A percentile compares a stretch with the other conserved stretches of the same genome.
Conservation (phyloP, 768 basidiomycete species). For the Collybiopsis confluens region DNA sequence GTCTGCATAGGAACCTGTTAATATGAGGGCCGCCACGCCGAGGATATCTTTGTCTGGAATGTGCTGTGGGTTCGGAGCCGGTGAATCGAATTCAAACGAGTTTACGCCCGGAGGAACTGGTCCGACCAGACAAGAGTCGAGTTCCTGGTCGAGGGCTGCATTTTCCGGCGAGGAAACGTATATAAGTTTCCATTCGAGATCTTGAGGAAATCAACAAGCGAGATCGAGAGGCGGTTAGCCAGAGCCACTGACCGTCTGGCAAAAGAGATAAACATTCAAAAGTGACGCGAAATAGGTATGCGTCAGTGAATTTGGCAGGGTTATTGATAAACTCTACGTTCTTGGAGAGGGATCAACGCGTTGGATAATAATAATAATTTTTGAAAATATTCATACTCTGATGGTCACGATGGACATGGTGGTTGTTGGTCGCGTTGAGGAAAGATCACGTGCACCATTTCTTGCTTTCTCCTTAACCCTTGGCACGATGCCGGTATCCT, state of each 20-base stretch:
- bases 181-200: constrained; percentile 97
- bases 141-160: constrained; percentile 91
- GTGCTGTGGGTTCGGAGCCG: constrained; percentile 75
- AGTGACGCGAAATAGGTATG: constrained; percentile 90
- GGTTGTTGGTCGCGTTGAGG: background rate
- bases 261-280: constrained; percentile 95
- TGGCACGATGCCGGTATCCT: too few relatives aligned
- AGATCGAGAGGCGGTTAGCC: constrained; percentile 12
- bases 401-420: constrained; percentile 66
- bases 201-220: constrained; percentile 33
- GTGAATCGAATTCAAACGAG: constrained; percentile 93
- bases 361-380: background rate
- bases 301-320: constrained; percentile 86
- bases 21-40: constrained; percentile 94
- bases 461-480: too few relatives aligned
- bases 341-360: constrained; percentile 29
- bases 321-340: constrained; percentile 91
- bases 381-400: constrained; percentile 37
- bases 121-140: constrained; percentile 96
- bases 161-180: constrained; percentile 94
- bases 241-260: constrained; percentile 60
- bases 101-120: constrained; percentile 97
- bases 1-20: constrained; percentile 93
- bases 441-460: constrained; percentile 2
- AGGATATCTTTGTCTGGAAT: constrained; percentile 90